Evolutionary conservation across 345 rosid species (phyloP), one percentile per base, ranked within the genome.

Genomic region (Schrenkiella parvula): DNA sequence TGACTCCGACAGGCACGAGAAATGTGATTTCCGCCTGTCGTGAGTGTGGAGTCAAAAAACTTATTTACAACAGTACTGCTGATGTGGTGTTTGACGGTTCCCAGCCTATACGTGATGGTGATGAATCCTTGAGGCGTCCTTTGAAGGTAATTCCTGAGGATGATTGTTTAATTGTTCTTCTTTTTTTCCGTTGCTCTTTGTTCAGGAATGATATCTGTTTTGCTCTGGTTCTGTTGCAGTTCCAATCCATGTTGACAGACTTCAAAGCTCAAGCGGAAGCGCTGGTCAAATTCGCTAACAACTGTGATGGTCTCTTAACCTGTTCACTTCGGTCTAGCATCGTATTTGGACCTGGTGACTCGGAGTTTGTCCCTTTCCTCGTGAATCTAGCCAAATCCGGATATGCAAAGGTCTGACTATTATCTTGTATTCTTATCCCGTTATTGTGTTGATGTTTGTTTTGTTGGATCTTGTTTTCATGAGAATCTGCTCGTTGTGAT

Each of bases 231-330:
- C 12, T 54, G 47, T 60, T 82, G 72, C 86, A 93, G 98, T 88
- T 86, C 57, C 80, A 71, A 22, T 91, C 88, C 52, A 76, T 64
- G 78, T 47, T 86, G 79, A 88, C 71, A 80, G 98, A 91, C 77
- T 89, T 93, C 42, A 95, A 82, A 81, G 95, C 95, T 84, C 97
- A 95, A 80, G 96, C 97, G 26, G 99, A 95, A 78, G 88, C 82
- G 11, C 72, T 88, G 71, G 65, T 95, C 66, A 79, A 86, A 68
- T 82, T 72, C 78, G 95, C 99, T 59, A 91, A 95, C 62, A 77
- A 86, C 63, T 76, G 79, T 59, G 88, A 87, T 69, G 92, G 98
- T 61, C 90, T 91, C 43, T 82, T 91, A 80, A 95, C 99, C 38
- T 91, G 96, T 79, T 81, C 85, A 48, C 91, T 95, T 80, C 89